These are phyloP conservation scores for Trypanosoma vivax DNA, from an alignment of 208 protist species.

Conservation along the genomic window DNA sequence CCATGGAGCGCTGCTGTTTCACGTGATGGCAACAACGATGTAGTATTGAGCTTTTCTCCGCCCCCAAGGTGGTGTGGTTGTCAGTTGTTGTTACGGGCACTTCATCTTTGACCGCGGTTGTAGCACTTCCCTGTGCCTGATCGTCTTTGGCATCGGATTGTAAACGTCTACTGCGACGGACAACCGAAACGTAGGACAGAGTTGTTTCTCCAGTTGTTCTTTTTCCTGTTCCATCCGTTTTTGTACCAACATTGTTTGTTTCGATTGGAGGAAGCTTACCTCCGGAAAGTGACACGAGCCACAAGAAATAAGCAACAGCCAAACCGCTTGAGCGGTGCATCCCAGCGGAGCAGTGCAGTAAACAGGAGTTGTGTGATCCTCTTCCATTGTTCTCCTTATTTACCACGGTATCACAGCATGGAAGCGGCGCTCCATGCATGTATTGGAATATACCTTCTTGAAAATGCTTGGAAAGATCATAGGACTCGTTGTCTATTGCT, in stretches of 20 bases:
- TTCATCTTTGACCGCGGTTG: background rate
- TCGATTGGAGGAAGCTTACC: conserved; percentile 10
- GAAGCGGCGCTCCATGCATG: conserved; percentile 45
- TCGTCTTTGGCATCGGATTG: background rate
- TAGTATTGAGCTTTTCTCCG: conserved; percentile 18
- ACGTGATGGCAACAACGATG: conserved; percentile 32
- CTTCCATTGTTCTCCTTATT: conserved; percentile 1
- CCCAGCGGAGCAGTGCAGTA: conserved; percentile 80
- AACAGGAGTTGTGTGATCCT: conserved; percentile 13
- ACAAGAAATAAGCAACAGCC: conserved; percentile 57
- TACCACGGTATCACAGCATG: background rate
- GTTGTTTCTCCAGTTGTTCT: conserved; percentile 3
- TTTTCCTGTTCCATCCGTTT: background rate
- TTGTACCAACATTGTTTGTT: background rate
- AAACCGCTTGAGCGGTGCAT: conserved; percentile 81
- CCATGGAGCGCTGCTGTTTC: conserved; percentile 40
- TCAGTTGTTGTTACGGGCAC: background rate
- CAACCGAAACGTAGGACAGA: conserved; percentile 17
- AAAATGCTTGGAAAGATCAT: conserved; percentile 73
- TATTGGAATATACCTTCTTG: conserved; percentile 55
- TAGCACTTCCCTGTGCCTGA: background rate
- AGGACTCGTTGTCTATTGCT: conserved; percentile 53
- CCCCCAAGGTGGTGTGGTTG: too few species aligned
- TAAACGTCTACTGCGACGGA: conserved; percentile 7
- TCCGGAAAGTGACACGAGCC: conserved; percentile 32